These are phyloP conservation scores for Coemansia sp. DNA, from an alignment of 192 early-diverging fungal species.

Conservation along the genomic window DNA sequence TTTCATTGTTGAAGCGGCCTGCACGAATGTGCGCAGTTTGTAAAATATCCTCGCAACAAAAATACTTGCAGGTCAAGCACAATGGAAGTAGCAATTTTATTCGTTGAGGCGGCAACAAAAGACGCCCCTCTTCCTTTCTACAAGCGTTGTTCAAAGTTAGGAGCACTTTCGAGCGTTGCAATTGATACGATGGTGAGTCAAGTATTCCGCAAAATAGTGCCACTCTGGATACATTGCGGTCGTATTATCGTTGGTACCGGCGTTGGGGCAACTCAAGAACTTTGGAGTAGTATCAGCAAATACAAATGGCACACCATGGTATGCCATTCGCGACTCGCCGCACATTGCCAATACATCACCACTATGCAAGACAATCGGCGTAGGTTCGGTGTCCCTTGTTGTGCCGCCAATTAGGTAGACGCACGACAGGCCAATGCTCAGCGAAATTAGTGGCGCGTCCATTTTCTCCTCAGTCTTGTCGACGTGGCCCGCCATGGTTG, in stretches of 20 bases:
- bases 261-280: conserved; percentile 51
- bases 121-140: neutral
- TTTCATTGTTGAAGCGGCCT: neutral
- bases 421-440: conserved; percentile 62
- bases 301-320: conserved; percentile 87
- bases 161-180: conserved; percentile 84
- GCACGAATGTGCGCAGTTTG: neutral
- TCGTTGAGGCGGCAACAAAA: neutral
- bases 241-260: conserved; percentile 25
- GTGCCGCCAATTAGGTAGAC: conserved; percentile 81
- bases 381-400: conserved; percentile 68
- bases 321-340: conserved; percentile 70
- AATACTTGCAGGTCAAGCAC: neutral
- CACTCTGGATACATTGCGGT: conserved; percentile 60
- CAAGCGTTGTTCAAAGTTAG: neutral
- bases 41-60: neutral
- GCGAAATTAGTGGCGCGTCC: conserved; percentile 80
- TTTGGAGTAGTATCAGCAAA: conserved; percentile 70
- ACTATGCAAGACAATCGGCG: conserved; percentile 73
- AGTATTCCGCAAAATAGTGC: conserved; percentile 67
- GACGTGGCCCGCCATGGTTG: conserved; percentile 89
- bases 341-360: conserved; percentile 92
- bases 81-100: neutral
- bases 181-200: conserved; percentile 78
- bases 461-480: conserved; percentile 88